Conservation (phyloP, 2,329 filamentous ascomycete species). For the Cercospora sesami region DNA sequence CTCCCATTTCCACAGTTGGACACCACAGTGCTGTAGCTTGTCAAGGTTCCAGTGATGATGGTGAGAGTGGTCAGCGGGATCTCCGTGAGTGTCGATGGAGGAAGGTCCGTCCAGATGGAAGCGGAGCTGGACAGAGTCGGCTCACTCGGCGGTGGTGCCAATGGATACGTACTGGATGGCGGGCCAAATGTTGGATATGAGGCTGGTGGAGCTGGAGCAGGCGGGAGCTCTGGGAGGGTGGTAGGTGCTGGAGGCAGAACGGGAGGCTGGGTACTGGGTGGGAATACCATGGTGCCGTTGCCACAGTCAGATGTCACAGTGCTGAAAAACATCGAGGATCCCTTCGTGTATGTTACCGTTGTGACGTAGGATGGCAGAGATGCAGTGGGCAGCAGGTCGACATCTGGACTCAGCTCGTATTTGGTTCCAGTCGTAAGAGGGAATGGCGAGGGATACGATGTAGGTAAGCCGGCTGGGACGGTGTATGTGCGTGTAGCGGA, state of each 20-base stretch:
- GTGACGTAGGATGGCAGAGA: slow-evolving; percentile 12
- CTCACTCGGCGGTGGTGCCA: not conserved
- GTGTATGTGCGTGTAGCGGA: slow-evolving; percentile 7
- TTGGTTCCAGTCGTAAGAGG: not conserved
- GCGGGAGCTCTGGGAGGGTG: not conserved
- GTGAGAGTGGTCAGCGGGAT: slow-evolving; percentile 5
- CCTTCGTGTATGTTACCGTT: slow-evolving; percentile 3
- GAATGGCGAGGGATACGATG: not conserved
- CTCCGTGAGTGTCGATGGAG: not conserved
- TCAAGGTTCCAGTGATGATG: slow-evolving; percentile 3
- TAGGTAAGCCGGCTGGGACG: not conserved
- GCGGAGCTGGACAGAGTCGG: not conserved
- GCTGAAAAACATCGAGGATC: not conserved
- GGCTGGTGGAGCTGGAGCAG: slow-evolving; percentile 1
- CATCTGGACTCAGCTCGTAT: slow-evolving; percentile 3
- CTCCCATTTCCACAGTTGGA: slow-evolving; percentile 1
- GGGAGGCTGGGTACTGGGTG: not conserved
- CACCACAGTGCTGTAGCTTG: slow-evolving; percentile 8
- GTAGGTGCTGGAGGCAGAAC: not conserved
- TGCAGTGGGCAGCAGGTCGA: not conserved
- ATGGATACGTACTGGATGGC: not conserved
- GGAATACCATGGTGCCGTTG: slow-evolving; percentile 9
- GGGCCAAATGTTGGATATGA: not conserved
- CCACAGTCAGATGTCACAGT: slow-evolving; percentile 4
- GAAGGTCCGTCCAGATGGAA: not conserved